Evolutionary conservation across 169 alveolate species (phyloP).

Genomic region (Babesia sp.): DNA sequence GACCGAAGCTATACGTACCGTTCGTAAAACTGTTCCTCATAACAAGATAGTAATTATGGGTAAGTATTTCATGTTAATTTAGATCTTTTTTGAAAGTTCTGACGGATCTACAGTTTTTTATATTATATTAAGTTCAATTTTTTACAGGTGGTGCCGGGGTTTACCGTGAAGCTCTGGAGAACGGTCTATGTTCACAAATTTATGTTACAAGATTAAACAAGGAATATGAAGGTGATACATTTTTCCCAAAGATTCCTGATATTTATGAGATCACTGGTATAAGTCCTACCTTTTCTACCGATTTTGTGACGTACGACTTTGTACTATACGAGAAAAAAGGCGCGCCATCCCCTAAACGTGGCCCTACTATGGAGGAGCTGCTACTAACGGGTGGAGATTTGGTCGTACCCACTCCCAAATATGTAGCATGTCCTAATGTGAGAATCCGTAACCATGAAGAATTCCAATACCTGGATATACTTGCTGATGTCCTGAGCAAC

Average conservation of each 20-base stretch:
- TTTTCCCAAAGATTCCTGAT: conserved; percentile 65
- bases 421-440: conserved; percentile 70
- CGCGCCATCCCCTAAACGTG: neutral
- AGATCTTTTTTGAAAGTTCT: no score
- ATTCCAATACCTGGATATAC: conserved; percentile 89
- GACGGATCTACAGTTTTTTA: neutral
- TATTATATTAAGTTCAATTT: neutral
- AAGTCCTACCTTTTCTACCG: conserved; percentile 62
- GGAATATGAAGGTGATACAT: conserved; percentile 64
- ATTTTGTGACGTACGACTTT: conserved; percentile 75
- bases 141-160: conserved; percentile 85
- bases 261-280: conserved; percentile 60
- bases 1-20: conserved; percentile 60
- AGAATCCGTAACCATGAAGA: conserved; percentile 86
- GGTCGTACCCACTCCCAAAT: conserved; percentile 22
- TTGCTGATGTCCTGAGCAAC: conserved; percentile 86
- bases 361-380: conserved; percentile 36
- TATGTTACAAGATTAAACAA: conserved; percentile 85
- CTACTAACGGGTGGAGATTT: conserved; percentile 50
- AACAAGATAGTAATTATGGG: conserved; percentile 78
- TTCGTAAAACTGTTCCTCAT: conserved; percentile 44
- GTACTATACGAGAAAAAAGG: conserved; percentile 53
- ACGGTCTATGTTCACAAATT: conserved; percentile 69
- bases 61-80: conserved; percentile 12
- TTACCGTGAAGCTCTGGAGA: conserved; percentile 77